Evolutionary conservation across 495 filamentous ascomycete genomes (phyloP).

Genomic region (Talaromyces nanjingensis): DNA sequence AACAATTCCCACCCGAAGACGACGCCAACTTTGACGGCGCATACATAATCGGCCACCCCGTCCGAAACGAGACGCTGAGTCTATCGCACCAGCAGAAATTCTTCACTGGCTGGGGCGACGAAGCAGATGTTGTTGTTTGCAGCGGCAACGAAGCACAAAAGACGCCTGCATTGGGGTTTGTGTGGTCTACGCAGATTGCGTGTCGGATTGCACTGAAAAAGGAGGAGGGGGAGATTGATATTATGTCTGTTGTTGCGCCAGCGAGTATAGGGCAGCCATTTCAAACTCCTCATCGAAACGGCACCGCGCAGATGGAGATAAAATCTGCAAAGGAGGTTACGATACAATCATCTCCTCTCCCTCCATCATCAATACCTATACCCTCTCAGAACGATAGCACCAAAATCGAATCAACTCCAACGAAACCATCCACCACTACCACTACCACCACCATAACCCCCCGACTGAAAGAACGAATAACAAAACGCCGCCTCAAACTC

Average conservation of each 20-base stretch:
- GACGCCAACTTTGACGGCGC: conserved; percentile 28
- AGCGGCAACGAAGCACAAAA: conserved; percentile 44
- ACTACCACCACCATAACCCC: not conserved
- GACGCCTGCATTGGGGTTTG: conserved; percentile 77
- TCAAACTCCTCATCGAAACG: not conserved
- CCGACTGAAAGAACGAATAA: conserved; percentile 17
- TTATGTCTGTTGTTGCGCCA: no score
- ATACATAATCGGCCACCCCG: conserved; percentile 31
- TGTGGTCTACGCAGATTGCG: conserved; percentile 85
- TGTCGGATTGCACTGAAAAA: conserved; percentile 68
- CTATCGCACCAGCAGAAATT: conserved; percentile 86
- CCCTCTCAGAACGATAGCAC: not conserved
- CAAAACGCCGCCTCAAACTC: conserved; percentile 62
- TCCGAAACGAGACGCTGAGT: conserved; percentile 46
- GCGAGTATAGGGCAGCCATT: no score
- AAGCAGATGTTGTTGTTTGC: conserved; percentile 14
- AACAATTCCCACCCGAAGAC: conserved; percentile 25
- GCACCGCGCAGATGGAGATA: not conserved
- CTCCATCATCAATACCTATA: not conserved
- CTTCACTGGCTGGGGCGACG: conserved; percentile 91
- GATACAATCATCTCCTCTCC: not conserved
- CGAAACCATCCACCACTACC: not conserved
- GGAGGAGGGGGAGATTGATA: not conserved
- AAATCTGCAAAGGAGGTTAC: not conserved
- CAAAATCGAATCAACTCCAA: not conserved